Conservation (phyloP, 1,284 basidiomycete species). For the Schizophyllum amplum region DNA sequence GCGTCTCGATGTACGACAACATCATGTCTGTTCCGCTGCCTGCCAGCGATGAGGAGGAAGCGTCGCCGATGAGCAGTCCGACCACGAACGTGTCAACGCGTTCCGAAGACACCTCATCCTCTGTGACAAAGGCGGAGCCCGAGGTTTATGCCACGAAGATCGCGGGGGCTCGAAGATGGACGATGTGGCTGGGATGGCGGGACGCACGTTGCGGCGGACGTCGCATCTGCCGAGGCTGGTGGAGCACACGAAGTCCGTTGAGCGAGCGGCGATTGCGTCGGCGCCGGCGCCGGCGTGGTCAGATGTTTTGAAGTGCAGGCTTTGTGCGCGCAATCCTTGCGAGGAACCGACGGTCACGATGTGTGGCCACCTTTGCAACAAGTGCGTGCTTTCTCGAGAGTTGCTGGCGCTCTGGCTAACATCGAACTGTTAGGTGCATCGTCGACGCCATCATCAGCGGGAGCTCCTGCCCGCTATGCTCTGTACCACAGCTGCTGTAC, state of each 20-base stretch:
- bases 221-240: not conserved
- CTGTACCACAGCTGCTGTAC: slow-evolving; percentile 39
- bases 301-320: slow-evolving; percentile 31
- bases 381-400: slow-evolving; percentile 23
- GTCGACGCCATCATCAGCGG: slow-evolving; percentile 33
- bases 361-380: slow-evolving; percentile 49
- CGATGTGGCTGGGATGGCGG: no score
- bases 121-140: not conserved
- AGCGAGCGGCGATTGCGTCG: no score
- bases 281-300: not conserved
- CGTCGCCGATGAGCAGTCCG: not conserved
- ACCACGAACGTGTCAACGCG: not conserved
- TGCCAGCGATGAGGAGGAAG: not conserved
- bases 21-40: not conserved
- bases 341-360: slow-evolving; percentile 42
- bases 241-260: not conserved
- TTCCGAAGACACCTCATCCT: no score
- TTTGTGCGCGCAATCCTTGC: slow-evolving; percentile 33
- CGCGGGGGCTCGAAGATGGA: no score
- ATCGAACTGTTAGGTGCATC: slow-evolving; percentile 34
- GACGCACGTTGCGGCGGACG: not conserved
- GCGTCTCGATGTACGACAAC: not conserved
- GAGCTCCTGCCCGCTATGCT: slow-evolving; percentile 39
- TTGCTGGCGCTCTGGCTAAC: not conserved
- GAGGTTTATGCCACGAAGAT: no score